Conservation (phyloP, 768 basidiomycete species). For the Pleurotus ostreatus region DNA sequence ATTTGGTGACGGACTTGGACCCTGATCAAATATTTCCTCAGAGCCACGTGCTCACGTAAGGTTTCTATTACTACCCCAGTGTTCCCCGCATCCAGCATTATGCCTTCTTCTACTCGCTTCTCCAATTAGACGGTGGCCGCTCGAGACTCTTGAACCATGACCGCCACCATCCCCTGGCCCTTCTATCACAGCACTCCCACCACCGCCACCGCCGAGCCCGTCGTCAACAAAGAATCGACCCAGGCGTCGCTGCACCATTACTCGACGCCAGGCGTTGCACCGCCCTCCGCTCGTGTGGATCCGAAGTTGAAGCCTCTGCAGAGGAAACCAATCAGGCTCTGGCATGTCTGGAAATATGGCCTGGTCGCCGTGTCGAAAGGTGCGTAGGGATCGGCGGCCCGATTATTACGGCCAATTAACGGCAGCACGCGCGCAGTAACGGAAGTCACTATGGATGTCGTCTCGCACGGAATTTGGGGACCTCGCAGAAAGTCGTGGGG, state of each 20-base stretch:
- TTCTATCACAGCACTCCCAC: conserved; percentile 13
- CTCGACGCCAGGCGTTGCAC: conserved; percentile 62
- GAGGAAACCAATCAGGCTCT: conserved; percentile 51
- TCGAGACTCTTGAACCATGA: conserved; percentile 7
- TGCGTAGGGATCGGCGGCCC: conserved; percentile 19
- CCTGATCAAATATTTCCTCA: neutral
- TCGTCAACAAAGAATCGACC: conserved; percentile 19
- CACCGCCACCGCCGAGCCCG: conserved; percentile 7
- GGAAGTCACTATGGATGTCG: conserved; percentile 59
- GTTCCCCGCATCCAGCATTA: conserved; percentile 5
- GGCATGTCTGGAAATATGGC: conserved; percentile 73
- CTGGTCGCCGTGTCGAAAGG: conserved; percentile 66
- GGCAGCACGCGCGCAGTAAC: conserved; percentile 26
- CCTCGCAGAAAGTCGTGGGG: conserved; percentile 92
- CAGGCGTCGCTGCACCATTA: conserved; percentile 46
- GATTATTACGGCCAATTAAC: neutral
- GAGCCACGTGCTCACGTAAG: neutral
- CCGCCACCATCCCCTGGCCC: conserved; percentile 7
- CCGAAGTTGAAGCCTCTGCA: conserved; percentile 60
- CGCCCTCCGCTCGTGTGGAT: conserved; percentile 72
- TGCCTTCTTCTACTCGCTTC: conserved; percentile 8
- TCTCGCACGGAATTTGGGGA: conserved; percentile 80
- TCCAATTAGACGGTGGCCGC: neutral
- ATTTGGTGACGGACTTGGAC: neutral
- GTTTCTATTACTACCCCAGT: neutral